Base-by-base conservation (phyloP, 192 early-diverging fungal genomes). In the Dissophora globulifera region DNA sequence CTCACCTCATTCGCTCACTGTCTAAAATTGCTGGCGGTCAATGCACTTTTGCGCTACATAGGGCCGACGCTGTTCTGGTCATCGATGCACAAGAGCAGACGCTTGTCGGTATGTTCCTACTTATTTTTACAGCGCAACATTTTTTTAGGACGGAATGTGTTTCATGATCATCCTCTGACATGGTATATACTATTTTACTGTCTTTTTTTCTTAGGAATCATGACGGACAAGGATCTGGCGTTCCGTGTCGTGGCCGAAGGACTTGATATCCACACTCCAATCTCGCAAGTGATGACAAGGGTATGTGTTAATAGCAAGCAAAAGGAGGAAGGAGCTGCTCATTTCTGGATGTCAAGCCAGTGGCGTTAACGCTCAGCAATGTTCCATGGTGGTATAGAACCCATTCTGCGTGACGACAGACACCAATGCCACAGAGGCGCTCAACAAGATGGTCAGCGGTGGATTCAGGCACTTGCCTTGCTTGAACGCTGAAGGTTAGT, bases 221-320 rank as follows among this genome's bases (percentile, higher is more conserved):
- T 96, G 65, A 96, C 95, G 2, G 95, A 94, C 67, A 96, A 95
- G 79, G 95, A 96, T 81, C 84, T 96, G 33, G 90, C 93, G 17
- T 95, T 93, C 80, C 81, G 95, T 27, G 94, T 95, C 20, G 89
- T 94, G 23, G 92, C 94, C 19, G 92, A 92, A 55, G 88, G 86
- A 16, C 81, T 85, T 3, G 86, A 90, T 60, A 85, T 87, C 49
- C 62, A 83, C 40, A 88, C 85, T 46, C 68, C 85, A 17, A 89
- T 96, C 53, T 82, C 87, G 20, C 84, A 92, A 46, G 91, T 93
- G 53, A 94, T 94, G 84, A 96, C 95, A 20, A 69, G 59, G 52
- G 69, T 76, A 76, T n/a, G n/a, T n/a, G n/a, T n/a, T n/a, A n/a
- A n/a, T n/a, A n/a, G n/a, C n/a, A n/a, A n/a, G n/a, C n/a, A n/a